These are phyloP conservation scores for Hypoxylon sp. DNA, from an alignment of 2,329 filamentous ascomycete species.

Conservation along the genomic window DNA sequence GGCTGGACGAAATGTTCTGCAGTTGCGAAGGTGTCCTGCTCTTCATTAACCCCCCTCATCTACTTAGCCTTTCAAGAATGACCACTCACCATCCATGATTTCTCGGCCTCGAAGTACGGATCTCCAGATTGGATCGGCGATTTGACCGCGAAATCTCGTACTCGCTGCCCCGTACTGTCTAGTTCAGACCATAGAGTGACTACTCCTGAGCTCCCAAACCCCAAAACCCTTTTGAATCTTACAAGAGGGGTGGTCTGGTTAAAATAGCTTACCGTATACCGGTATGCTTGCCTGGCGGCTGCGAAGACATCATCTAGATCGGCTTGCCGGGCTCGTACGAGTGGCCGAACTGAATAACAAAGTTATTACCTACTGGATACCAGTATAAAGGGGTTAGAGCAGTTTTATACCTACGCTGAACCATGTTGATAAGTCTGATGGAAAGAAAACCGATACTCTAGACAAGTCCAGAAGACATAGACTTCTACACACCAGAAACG, in stretches of 20 bases:
- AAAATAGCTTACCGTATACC: conserved; percentile 15
- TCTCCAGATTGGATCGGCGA: conserved; percentile 19
- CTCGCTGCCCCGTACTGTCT: background rate
- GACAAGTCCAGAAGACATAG: background rate
- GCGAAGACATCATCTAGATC: conserved; percentile 13
- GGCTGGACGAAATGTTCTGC: conserved; percentile 33
- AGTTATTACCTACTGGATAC: background rate
- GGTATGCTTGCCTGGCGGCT: conserved; percentile 15
- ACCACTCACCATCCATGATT: conserved; percentile 33
- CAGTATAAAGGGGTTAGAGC: background rate
- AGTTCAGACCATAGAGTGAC: conserved; percentile 24
- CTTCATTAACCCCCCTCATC: conserved; percentile 2
- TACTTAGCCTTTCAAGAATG: too few relatives aligned
- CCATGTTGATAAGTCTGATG: conserved; percentile 12
- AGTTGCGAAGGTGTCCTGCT: conserved; percentile 21
- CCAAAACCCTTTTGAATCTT: conserved; percentile 20
- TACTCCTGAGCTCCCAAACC: conserved; percentile 28
- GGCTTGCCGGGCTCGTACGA: conserved; percentile 15
- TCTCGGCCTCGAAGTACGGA: conserved; percentile 26
- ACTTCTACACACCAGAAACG: background rate
- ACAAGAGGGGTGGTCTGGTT: background rate
- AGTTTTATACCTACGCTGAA: conserved; percentile 20
- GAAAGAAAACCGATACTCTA: background rate
- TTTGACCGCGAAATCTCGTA: conserved; percentile 31
- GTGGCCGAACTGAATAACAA: conserved; percentile 17